Conservation (phyloP, 345 rosid genomes). For the Nasturtium officinale region DNA sequence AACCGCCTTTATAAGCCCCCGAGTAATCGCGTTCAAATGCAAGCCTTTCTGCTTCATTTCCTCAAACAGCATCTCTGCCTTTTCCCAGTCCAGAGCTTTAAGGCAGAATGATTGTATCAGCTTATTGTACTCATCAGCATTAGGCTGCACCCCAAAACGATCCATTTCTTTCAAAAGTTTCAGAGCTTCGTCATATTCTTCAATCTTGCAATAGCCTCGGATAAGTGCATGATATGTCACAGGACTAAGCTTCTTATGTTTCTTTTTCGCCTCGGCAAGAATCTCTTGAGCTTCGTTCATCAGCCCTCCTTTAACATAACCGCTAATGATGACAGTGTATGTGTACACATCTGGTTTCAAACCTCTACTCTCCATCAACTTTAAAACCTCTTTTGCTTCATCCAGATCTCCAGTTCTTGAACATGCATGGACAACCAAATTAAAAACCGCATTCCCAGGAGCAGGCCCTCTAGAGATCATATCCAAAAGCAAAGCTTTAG, state of each 20-base stretch:
- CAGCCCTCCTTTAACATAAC: conserved; percentile 68
- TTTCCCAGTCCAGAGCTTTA: conserved; percentile 75
- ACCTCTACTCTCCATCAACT: conserved; percentile 75
- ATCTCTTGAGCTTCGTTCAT: conserved; percentile 69
- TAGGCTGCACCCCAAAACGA: conserved; percentile 60
- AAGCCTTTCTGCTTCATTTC: conserved; percentile 74
- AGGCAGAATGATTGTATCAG: conserved; percentile 80
- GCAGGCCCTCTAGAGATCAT: conserved; percentile 78
- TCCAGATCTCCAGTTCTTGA: conserved; percentile 63
- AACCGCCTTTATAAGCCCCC: conserved; percentile 69
- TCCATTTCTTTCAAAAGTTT: conserved; percentile 72
- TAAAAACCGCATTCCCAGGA: conserved; percentile 83
- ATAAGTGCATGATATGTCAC: conserved; percentile 78
- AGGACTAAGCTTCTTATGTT: conserved; percentile 63
- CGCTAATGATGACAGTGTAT: conserved; percentile 77
- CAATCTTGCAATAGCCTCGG: conserved; percentile 79
- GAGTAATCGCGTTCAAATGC: conserved; percentile 70
- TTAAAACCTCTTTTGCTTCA: conserved; percentile 59
- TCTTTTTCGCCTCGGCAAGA: conserved; percentile 70
- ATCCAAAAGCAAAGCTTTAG: conserved; percentile 57
- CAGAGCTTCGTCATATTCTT: conserved; percentile 72
- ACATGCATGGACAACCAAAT: conserved; percentile 56
- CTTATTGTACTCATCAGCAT: conserved; percentile 73
- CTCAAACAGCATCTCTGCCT: conserved; percentile 63
- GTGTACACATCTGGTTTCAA: conserved; percentile 79